Evolutionary conservation across 768 basidiomycete genomes (phyloP).

Genomic region (Xerocomus potaroensis): DNA sequence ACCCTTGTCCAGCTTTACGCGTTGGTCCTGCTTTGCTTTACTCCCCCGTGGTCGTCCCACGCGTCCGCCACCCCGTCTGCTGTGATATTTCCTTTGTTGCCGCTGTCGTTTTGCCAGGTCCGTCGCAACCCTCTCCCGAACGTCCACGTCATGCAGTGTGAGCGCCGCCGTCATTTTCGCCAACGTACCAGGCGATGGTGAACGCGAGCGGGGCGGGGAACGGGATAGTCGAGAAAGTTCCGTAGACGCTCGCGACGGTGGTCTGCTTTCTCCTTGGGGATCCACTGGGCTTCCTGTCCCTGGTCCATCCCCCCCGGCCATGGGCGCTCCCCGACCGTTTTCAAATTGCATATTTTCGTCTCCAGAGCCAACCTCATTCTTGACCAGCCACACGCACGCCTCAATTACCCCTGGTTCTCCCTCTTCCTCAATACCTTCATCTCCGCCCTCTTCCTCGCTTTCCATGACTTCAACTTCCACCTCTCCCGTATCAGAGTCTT

Average conservation of each 20-base stretch:
- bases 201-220: slow-evolving; percentile 50
- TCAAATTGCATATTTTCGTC: slow-evolving; percentile 8
- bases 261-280: slow-evolving; percentile 6
- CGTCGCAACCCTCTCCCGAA: slow-evolving; percentile 57
- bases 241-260: slow-evolving; percentile 25
- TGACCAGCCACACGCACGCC: slow-evolving; percentile 10
- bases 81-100: slow-evolving; percentile 74
- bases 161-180: slow-evolving; percentile 41
- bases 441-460: slow-evolving; percentile 29
- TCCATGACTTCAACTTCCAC: slow-evolving; percentile 31
- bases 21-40: slow-evolving; percentile 77
- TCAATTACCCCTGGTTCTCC: slow-evolving; percentile 35
- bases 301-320: too few species aligned
- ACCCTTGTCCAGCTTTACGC: slow-evolving; percentile 55
- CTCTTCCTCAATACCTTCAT: slow-evolving; percentile 35
- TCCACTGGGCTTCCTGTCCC: slow-evolving; percentile 1
- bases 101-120: slow-evolving; percentile 61
- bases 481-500: slow-evolving; percentile 36
- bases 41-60: slow-evolving; percentile 73
- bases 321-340: slow-evolving; percentile 5
- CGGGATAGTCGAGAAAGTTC: slow-evolving; percentile 44
- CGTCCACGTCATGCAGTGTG: slow-evolving; percentile 33
- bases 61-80: slow-evolving; percentile 59
- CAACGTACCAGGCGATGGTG: slow-evolving; percentile 40
- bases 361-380: slow-evolving; percentile 12